Evolutionary conservation across 2,329 filamentous ascomycete genomes (phyloP), one percentile per base, ranked within the genome.

Genomic region (Beauveria scarabaeidicola): DNA sequence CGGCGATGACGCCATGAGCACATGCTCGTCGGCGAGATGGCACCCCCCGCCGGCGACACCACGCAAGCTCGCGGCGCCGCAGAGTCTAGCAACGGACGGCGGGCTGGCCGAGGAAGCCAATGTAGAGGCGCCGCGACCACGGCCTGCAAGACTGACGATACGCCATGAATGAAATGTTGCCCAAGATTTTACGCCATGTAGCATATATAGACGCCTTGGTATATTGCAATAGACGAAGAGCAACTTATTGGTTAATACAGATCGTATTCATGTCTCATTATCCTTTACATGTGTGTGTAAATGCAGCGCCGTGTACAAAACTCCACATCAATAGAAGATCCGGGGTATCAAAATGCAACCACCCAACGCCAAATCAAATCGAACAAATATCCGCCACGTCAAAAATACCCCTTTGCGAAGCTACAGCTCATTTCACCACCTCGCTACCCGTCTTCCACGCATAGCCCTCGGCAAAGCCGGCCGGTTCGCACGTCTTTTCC

Each of bases 391-490:
- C n/a, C 19, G 10, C 43, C 43, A 44, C 32, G 11, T 5, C 43
- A 5, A 23, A 21, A 44, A 44, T 6, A 44, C n/a, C 19, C 17
- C 41, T 5, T 19, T 10, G 1, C 10, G 32, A 15, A 44, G 19
- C 5, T 23, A 44, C 43, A 44, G 19, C 66, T 60, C 19, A 60
- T 36, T 60, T 36, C n/a, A 38, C 21, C 40, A 25, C 68, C 11
- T 62, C 69, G 59, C 69, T 69, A 4, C 69, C 71, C 29, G 66
- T 62, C 66, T 77, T 80, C 52, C 80, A 73, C 13, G 83, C 83
- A 71, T 88, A 89, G 57, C 84, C 81, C 63, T 87, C 83, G 7
- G 87, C 73, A 65, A 96, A 96, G 1, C 89, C 91, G 1, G 85
- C 81, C 5, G 86, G 81, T 70, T 90, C 87, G 56, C 94, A 89